Evolutionary conservation across 2,329 filamentous ascomycete genomes (phyloP), one percentile per base, ranked within the genome.

Genomic region (Fusarium foetens): DNA sequence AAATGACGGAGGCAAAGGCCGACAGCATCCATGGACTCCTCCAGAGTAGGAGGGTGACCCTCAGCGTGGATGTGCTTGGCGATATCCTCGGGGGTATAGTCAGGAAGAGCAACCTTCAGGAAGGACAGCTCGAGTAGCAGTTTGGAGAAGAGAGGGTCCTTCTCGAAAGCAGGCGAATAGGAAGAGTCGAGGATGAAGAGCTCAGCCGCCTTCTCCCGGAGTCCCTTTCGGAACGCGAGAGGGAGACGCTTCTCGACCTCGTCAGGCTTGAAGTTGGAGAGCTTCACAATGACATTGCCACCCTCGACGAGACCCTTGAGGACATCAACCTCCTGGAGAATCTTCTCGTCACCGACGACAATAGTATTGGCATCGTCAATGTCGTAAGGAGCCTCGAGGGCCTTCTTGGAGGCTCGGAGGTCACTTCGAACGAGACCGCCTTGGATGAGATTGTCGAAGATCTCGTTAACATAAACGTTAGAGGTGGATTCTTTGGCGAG

Each of bases 241-340:
- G 94, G 89, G 10, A 99, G 85, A 76, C 93, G 91, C 88, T 97
- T 97, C 85, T 98, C 95, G 11, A 95, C 81, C 39, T 98, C 94
- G 48, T 97, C 95, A 57, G 94, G 90, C 84, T 97, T 97, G 80
- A 94, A 90, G 74, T 90, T 91, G 33, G 93, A 88, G 29, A 96
- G 87, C 77, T 91, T 93, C 45, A 98, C 78, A 61, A 98, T 87
- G 48, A 98, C 82, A 71, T 90, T 92, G 60, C 92, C 93, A 58
- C 90, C 89, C 43, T 88, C 77, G 83, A 93, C 94, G 70, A 95
- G 84, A 55, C 88, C 91, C 71, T 90, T 87, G 39, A 95, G 80
- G 27, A 97, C 85, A 73, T 95, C 90, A 62, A 98, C 87, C 29
- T 94, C 91, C 73, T 92, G 90, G 21, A 99, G 85, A 5, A 99